Conservation (phyloP, 352 stramenopile species). For the Thalassiosira exigua region DNA sequence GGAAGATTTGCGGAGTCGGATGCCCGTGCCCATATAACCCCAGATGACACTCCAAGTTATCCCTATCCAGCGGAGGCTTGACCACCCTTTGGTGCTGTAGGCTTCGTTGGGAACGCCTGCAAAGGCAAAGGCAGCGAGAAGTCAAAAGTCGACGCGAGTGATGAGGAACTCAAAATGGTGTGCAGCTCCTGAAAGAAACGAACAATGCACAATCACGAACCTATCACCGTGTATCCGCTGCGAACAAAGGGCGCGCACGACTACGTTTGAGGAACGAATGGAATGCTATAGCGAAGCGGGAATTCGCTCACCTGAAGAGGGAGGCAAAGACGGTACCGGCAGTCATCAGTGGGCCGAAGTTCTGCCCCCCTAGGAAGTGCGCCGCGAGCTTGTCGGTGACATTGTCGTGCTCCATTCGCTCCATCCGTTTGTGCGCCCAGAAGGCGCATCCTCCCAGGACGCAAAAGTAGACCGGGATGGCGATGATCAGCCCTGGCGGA, state of each 20-base stretch:
- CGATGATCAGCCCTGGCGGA: conserved; percentile 28
- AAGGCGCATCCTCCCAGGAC: conserved; percentile 11
- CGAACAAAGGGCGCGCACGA: too few relatives aligned
- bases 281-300: too few relatives aligned
- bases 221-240: conserved; percentile 55
- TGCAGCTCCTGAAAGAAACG: too few relatives aligned
- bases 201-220: too few relatives aligned
- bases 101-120: conserved; percentile 52
- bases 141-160: too few relatives aligned
- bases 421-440: conserved; percentile 28
- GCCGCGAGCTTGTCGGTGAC: conserved; percentile 32
- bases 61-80: conserved; percentile 33
- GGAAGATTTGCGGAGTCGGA: conserved; percentile 29
- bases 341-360: conserved; percentile 42
- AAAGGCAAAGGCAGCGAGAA: too few relatives aligned
- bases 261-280: too few relatives aligned
- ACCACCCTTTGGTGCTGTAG: conserved; percentile 27
- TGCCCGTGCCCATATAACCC: conserved; percentile 33
- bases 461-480: conserved; percentile 45
- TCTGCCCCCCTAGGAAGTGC: conserved; percentile 48
- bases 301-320: too few relatives aligned
- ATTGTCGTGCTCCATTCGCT: conserved; percentile 21
- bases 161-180: too few relatives aligned
- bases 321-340: conserved; percentile 51
- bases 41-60: conserved; percentile 1